phyloP scores from a whole-genome alignment of 768 basidiomycete genomes.

The Podaxis rugospora region DNA sequence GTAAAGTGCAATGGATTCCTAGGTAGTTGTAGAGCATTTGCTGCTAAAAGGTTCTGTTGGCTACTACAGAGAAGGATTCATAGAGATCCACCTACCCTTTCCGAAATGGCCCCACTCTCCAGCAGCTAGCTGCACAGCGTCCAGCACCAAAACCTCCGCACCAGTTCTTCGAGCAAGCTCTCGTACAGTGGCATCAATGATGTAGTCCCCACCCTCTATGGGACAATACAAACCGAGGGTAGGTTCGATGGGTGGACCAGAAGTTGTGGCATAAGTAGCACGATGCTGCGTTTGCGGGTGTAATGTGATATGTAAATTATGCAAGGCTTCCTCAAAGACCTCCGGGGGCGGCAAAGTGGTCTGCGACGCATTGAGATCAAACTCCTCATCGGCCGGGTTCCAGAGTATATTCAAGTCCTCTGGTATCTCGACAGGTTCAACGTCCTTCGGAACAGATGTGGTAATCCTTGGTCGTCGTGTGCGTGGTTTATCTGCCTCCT shows the following conservation, averaged over 20 bases:
- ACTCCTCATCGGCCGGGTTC: constrained; percentile 41
- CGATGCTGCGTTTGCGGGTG: constrained; percentile 81
- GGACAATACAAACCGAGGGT: constrained; percentile 86
- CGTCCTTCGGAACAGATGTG: constrained; percentile 27
- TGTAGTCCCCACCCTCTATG: constrained; percentile 77
- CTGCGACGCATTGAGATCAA: constrained; percentile 23
- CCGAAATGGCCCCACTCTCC: constrained; percentile 89
- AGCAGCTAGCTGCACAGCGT: constrained; percentile 79
- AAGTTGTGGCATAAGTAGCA: constrained; percentile 52
- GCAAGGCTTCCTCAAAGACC: constrained; percentile 70
- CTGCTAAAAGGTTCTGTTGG: constrained; percentile 42
- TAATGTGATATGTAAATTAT: constrained; percentile 70
- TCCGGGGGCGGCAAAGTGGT: constrained; percentile 62
- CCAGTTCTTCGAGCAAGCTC: constrained; percentile 70
- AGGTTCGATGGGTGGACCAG: constrained; percentile 63
- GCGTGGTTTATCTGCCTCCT: constrained; percentile 44
- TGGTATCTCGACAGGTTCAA: constrained; percentile 48
- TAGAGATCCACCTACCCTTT: constrained; percentile 43
- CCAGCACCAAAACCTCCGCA: constrained; percentile 81
- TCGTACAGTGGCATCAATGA: constrained; percentile 74
- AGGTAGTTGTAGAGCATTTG: constrained; percentile 60
- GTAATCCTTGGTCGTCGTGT: constrained; percentile 30
- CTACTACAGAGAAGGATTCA: constrained; percentile 2
- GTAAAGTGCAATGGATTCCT: constrained; percentile 75
- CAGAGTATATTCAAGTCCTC: constrained; percentile 60